Conservation (phyloP, 1,284 basidiomycete species). For the Ganoderma lingzhi region DNA sequence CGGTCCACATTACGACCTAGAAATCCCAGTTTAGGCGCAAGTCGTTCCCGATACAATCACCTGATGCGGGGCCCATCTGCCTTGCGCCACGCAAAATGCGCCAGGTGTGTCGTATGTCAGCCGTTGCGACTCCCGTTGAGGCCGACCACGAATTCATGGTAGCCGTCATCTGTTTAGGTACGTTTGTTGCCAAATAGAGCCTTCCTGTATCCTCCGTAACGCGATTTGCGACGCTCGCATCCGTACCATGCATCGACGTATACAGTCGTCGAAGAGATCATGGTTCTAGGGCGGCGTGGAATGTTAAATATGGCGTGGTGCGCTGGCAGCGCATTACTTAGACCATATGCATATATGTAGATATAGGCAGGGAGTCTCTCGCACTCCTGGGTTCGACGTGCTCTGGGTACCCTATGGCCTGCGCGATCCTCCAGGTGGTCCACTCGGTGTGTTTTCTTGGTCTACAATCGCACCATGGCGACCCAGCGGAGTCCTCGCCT, state of each 20-base stretch:
- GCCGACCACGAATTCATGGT: neutral
- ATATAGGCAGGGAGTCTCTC: neutral
- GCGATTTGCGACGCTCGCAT: neutral
- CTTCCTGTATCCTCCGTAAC: neutral
- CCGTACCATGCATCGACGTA: neutral
- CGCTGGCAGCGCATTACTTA: neutral
- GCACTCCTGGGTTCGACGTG: neutral
- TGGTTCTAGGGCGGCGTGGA: neutral
- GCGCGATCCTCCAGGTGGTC: slow-evolving; percentile 5
- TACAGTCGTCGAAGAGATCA: neutral
- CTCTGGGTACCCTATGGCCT: neutral
- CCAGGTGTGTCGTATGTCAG: neutral
- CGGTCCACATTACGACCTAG: neutral
- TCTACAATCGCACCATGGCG: neutral
- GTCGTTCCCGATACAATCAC: too few species aligned
- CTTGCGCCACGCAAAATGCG: neutral
- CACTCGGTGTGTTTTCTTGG: neutral
- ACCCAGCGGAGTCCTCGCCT: neutral
- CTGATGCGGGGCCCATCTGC: neutral
- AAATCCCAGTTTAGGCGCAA: neutral
- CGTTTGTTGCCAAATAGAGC: neutral
- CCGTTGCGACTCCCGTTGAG: neutral
- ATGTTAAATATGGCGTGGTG: neutral
- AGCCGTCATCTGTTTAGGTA: neutral
- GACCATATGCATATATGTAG: neutral